Evolutionary conservation across 2,329 filamentous ascomycete species (phyloP).

Genomic region (Epichloe sibirici): DNA sequence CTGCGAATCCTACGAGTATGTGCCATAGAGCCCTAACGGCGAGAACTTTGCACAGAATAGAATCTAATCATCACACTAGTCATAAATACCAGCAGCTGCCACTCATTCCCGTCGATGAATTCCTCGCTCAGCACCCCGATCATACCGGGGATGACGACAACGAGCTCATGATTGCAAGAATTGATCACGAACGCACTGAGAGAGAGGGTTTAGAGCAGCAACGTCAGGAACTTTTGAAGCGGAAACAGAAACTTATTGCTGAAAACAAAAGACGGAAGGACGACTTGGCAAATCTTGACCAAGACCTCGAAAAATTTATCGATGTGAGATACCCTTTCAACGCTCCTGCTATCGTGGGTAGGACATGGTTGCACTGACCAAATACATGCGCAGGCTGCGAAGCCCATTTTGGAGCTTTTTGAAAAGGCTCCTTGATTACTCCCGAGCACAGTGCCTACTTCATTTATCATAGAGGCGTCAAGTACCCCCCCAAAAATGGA

Average conservation of each 20-base stretch:
- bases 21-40: constrained; percentile 10
- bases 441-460: not conserved
- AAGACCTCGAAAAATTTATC: constrained; percentile 87
- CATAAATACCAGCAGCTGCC: constrained; percentile 83
- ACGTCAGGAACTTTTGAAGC: constrained; percentile 60
- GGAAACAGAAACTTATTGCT: constrained; percentile 49
- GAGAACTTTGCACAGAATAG: not conserved
- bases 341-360: not conserved
- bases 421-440: constrained; percentile 50
- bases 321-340: constrained; percentile 44
- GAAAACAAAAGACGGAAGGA: constrained; percentile 89
- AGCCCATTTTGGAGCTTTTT: constrained; percentile 77
- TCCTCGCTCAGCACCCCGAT: constrained; percentile 64
- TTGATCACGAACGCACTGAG: constrained; percentile 79
- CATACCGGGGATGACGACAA: constrained; percentile 61
- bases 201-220: constrained; percentile 77
- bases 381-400: constrained; percentile 51
- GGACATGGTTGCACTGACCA: not conserved
- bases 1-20: constrained; percentile 85
- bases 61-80: constrained; percentile 29
- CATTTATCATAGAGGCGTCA: not conserved
- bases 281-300: constrained; percentile 80
- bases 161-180: constrained; percentile 76
- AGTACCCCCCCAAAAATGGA: not conserved
- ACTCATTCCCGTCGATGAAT: constrained; percentile 72